Base-by-base conservation (phyloP, 768 basidiomycete species). In the Gautieria morchelliformis region DNA sequence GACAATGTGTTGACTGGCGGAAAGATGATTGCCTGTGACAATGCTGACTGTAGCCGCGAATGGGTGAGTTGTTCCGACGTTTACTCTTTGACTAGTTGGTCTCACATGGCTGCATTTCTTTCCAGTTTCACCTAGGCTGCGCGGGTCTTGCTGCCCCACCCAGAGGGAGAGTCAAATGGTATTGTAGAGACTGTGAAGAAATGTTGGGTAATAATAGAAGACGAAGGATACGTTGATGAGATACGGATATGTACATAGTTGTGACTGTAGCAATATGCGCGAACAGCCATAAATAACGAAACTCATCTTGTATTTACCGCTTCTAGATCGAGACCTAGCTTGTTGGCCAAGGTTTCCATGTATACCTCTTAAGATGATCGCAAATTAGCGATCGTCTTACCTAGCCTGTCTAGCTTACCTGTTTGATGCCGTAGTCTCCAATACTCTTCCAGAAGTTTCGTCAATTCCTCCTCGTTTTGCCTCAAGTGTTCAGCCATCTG, bases 21-120 rank as follows among this genome's bases (percentile, higher is more conserved):
- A 24, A 59, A 88, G 86, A 93, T 95, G 92, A 84, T 95, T 60
- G 92, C 75, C 15, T 95, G 92, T 64, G 92, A 95, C 66, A 78
- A 79, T 61, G 70, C 74, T 44, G 71, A 75, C 15, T 95, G 92
- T 67, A 72, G 78, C 61, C 73, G 75, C 40, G 89, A 93, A 83
- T 95, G 92, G 92, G 92, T 87, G 64, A 67, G 87, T 75, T 8
- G 87, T 75, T 8, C 14, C 44, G 11, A 47, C 14, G 32, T 8
- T 51, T 51, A 15, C 17, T 27, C 27, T 30, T 0, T 37, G 35
- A n/a, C 35, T 37, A 37, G 35, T 14, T 37, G 35, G 14, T 10
- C 14, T 37, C 14, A 10, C 10, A 35, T 35, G 6, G 33, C 10
- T 37, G 35, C 10, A 9, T 10, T 37, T 37, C 10, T 9, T 9